Evolutionary conservation across 345 rosid species (phyloP).

Genomic region (Erucastrum elatum): DNA sequence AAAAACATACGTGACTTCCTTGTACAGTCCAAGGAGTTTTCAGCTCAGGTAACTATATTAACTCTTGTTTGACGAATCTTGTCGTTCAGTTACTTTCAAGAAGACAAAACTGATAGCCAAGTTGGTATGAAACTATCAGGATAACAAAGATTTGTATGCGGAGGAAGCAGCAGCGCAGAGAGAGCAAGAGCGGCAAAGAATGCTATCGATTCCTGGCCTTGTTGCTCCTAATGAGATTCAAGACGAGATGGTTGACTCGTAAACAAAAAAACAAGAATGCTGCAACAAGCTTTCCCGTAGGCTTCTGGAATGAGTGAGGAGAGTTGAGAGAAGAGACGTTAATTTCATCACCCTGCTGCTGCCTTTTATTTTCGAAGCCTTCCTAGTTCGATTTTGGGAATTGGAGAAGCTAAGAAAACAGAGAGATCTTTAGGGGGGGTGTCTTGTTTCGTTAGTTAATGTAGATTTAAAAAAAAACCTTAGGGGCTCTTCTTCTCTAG

Average conservation of each 20-base stretch:
- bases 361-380: background rate
- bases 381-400: conserved; percentile 22
- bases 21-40: conserved; percentile 78
- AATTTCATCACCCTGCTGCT: background rate
- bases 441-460: conserved; percentile 20
- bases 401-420: conserved; percentile 23
- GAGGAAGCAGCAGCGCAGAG: conserved; percentile 82
- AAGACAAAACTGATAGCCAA: background rate
- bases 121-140: conserved; percentile 43
- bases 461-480: conserved; percentile 32
- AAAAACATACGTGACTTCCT: conserved; percentile 91
- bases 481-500: conserved; percentile 27
- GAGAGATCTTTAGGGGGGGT: conserved; percentile 17
- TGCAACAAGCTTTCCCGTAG: conserved; percentile 4
- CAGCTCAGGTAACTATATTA: conserved; percentile 60
- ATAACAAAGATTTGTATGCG: conserved; percentile 80
- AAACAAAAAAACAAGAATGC: conserved; percentile 21
- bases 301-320: conserved; percentile 1
- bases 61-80: background rate
- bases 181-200: conserved; percentile 69
- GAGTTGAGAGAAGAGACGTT: conserved; percentile 4
- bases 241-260: conserved; percentile 82
- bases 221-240: conserved; percentile 79
- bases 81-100: conserved; percentile 1
- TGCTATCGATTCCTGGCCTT: conserved; percentile 80